A percentile compares a stretch with the other conserved stretches of the same genome.
phyloP scores from a whole-genome alignment of 257 asterid species.

The Fraxinus quadrangulata region DNA sequence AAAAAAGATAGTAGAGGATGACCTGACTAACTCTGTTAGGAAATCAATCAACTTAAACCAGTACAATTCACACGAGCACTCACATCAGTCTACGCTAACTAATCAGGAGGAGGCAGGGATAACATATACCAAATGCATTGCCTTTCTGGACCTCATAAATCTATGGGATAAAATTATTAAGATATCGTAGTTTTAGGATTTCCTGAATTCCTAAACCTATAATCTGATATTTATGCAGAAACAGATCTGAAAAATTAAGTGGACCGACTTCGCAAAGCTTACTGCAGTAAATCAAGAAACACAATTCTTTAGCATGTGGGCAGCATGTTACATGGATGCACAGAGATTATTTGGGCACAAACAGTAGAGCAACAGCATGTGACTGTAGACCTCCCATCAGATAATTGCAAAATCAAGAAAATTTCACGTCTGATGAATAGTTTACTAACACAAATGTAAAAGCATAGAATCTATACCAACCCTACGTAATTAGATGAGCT shows the following conservation, averaged over 20 bases:
- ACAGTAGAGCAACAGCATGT: too few relatives aligned
- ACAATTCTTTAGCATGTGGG: too few relatives aligned
- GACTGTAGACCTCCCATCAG: too few relatives aligned
- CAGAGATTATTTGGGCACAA: too few relatives aligned
- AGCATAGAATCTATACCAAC: neutral
- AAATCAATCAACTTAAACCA: neutral
- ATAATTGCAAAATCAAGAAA: too few relatives aligned
- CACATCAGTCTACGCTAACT: neutral
- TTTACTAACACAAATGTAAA: neutral
- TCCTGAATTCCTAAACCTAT: neutral
- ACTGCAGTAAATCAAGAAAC: too few relatives aligned
- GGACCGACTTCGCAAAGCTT: too few relatives aligned
- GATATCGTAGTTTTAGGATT: too few relatives aligned
- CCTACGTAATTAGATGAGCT: neutral
- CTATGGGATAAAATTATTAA: neutral
- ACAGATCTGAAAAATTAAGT: too few relatives aligned
- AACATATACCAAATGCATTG: neutral
- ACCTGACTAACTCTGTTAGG: neutral
- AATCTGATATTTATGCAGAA: too few relatives aligned
- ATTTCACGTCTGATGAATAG: neutral
- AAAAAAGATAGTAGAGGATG: neutral
- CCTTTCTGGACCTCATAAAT: neutral
- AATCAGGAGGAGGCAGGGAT: neutral
- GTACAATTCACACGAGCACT: neutral
- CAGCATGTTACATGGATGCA: too few relatives aligned